These are phyloP conservation scores for Vaccinium myrtillus DNA, from an alignment of 148 eudicot genomes.

Conservation along the genomic window DNA sequence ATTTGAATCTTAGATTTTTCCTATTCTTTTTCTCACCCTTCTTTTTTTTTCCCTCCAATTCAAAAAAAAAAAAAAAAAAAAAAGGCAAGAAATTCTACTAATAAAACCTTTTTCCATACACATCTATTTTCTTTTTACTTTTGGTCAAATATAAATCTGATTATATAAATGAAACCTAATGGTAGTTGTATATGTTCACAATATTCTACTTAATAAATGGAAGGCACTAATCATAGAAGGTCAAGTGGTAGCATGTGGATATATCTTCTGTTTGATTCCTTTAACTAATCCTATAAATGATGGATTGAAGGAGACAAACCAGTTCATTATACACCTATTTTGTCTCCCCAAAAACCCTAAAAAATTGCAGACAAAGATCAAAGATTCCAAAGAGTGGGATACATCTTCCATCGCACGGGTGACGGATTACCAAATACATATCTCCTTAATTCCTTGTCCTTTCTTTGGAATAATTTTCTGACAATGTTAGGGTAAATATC, in stretches of 20 bases:
- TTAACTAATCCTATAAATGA: not conserved
- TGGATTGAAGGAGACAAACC: not conserved
- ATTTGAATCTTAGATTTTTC: no score
- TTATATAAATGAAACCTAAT: not conserved
- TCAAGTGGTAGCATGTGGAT: constrained; percentile 7
- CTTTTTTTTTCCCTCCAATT: no score
- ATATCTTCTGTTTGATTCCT: not conserved
- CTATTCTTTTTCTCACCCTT: no score
- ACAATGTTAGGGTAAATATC: not conserved
- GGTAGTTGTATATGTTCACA: not conserved
- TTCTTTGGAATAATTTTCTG: no score
- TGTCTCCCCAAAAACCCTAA: not conserved
- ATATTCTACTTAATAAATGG: not conserved
- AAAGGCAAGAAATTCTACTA: not conserved
- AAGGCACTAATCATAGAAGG: constrained; percentile 2
- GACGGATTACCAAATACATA: not conserved
- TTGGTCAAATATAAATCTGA: not conserved
- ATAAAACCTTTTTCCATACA: no score
- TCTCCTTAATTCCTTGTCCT: not conserved
- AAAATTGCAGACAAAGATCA: not conserved
- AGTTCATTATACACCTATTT: not conserved
- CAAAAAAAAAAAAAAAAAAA: no score
- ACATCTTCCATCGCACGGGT: not conserved
- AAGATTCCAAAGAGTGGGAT: not conserved
- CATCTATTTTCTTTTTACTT: not conserved